Percentiles rank a stretch among this genome's conserved stretches.
phyloP scores from a whole-genome alignment of 495 filamentous ascomycete species.

The Lepraria neglecta region DNA sequence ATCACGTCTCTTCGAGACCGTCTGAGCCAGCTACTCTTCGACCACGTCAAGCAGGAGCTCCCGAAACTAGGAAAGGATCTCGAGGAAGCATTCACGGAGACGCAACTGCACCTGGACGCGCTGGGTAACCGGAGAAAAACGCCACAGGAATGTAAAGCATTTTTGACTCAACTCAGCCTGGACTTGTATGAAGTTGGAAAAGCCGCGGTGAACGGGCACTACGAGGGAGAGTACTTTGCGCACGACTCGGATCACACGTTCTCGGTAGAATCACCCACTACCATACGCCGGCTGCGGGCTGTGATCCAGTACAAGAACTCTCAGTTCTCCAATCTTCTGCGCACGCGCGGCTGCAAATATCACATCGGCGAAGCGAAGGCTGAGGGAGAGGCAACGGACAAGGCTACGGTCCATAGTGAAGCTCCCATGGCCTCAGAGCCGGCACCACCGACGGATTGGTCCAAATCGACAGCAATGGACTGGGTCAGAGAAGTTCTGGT shows the following conservation, averaged over 20 bases:
- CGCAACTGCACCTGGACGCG: constrained; percentile 1
- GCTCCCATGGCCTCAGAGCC: no score
- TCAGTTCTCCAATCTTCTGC: constrained; percentile 26
- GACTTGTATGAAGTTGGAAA: constrained; percentile 31
- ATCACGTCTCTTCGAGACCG: constrained; percentile 38
- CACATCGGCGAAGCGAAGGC: background rate
- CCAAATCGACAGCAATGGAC: background rate
- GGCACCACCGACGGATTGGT: background rate
- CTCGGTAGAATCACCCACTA: constrained; percentile 16
- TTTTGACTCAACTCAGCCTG: constrained; percentile 28
- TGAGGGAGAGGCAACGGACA: background rate
- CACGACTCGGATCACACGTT: constrained; percentile 4
- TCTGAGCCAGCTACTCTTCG: constrained; percentile 37
- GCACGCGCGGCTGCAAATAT: constrained; percentile 29
- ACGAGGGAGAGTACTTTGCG: constrained; percentile 28
- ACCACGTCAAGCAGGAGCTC: constrained; percentile 39
- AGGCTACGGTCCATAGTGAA: no score
- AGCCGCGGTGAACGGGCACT: constrained; percentile 30
- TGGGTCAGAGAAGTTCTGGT: background rate
- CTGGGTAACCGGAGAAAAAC: constrained; percentile 24
- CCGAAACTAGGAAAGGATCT: constrained; percentile 24
- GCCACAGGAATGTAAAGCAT: constrained; percentile 26
- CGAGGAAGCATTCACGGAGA: constrained; percentile 17
- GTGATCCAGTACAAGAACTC: constrained; percentile 30
- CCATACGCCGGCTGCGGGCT: constrained; percentile 27